Evolutionary conservation across 164 flowering plant genomes (phyloP), one percentile per base, ranked within the genome.

Genomic region (Berberis thunbergii): DNA sequence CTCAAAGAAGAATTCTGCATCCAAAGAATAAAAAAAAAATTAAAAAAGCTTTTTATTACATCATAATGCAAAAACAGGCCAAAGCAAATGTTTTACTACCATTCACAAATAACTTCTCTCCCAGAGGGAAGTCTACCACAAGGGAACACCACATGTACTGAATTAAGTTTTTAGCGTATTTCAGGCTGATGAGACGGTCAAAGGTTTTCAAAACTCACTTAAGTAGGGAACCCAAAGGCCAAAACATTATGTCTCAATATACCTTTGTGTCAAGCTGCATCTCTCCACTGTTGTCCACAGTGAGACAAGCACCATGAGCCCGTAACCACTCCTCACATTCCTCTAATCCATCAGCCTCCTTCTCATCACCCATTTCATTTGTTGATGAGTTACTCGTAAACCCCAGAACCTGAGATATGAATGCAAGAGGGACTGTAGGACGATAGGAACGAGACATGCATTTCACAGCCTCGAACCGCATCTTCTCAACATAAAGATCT

Each of bases 381-480:
- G 70, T 11, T 56, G 81, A 49, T 11, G 43, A 57, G 50, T 46
- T 61, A 69, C 70, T 76, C 2, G 75, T 53, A 68, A 94, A 94
- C 55, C 99, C 93, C 72, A 94, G 71, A 71, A 83, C 86, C 72
- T 84, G 86, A 48, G 91, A 81, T 59, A 91, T 69, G 67, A 86
- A 87, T 8, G 83, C 54, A 59, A 91, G 88, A 67, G 99, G 94
- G 54, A 89, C 76, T 7, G 88, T 73, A 26, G 99, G 99, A 11
- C 97, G 97, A 74, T 91, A 91, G 4, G 97, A 81, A 64, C 93
- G 87, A 68, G 90, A 77, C 79, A 94, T 91, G 77, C 96, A 94
- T 72, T 62, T 87, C 63, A 89, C 83, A 64, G 97, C 99, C 58
- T 83, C 84, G 73, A 75, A 94, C 5, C 97, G 88, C 84, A 91